Evolutionary conservation across 1,139 yeast species (phyloP).

Genomic region (Lodderomyces parapsilosis): DNA sequence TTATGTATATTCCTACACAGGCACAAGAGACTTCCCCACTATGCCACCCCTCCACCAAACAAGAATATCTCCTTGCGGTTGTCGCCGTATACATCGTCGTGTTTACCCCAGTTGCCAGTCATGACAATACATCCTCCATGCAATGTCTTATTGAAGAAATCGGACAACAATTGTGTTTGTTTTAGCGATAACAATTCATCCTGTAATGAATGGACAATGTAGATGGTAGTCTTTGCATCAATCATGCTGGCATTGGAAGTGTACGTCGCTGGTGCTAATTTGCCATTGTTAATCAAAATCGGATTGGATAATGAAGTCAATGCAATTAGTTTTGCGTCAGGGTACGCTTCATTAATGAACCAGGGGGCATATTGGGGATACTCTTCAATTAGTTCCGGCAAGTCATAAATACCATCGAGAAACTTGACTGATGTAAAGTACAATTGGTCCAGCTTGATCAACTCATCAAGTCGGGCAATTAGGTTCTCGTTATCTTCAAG

Average conservation of each 20-base stretch:
- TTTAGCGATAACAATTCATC: constrained; percentile 34
- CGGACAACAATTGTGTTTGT: constrained; percentile 23
- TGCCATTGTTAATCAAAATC: neutral
- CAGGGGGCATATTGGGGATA: constrained; percentile 30
- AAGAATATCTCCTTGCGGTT: constrained; percentile 7
- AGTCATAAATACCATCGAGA: constrained; percentile 43
- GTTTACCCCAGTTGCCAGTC: constrained; percentile 30
- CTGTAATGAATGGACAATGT: constrained; percentile 28
- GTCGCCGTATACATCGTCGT: constrained; percentile 30
- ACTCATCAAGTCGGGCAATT: neutral
- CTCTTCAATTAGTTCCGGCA: constrained; percentile 29
- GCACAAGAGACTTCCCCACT: too few relatives aligned
- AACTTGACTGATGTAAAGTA: constrained; percentile 14
- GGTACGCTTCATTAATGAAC: constrained; percentile 38
- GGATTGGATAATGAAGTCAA: neutral
- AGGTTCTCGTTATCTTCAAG: neutral
- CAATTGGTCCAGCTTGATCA: neutral
- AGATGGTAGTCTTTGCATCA: constrained; percentile 8
- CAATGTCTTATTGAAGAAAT: constrained; percentile 16
- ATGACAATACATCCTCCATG: constrained; percentile 8
- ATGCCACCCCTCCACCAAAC: neutral
- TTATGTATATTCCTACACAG: too few relatives aligned
- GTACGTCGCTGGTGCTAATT: neutral
- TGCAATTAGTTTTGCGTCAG: constrained; percentile 10
- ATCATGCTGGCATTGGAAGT: constrained; percentile 21